Evolutionary conservation across 2,329 filamentous ascomycete species (phyloP).

Genomic region (Penicillium sclerotigenum): DNA sequence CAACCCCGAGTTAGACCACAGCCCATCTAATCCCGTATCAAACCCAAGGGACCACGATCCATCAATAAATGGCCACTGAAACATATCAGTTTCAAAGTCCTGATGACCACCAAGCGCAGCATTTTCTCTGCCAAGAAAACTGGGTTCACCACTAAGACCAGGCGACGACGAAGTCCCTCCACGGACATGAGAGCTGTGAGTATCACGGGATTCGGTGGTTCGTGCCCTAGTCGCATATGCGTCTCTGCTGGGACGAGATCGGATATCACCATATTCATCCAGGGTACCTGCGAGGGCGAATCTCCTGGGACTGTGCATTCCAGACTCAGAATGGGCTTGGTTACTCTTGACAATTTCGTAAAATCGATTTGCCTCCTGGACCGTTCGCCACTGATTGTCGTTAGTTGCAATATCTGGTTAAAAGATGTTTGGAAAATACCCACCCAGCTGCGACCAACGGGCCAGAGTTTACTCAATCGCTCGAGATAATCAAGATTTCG

Average conservation of each 20-base stretch:
- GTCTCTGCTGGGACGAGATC: slow-evolving; percentile 28
- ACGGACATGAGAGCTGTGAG: slow-evolving; percentile 5
- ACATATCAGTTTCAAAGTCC: slow-evolving; percentile 36
- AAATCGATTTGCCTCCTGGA: slow-evolving; percentile 37
- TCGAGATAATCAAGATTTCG: slow-evolving; percentile 35
- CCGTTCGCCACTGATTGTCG: slow-evolving; percentile 31
- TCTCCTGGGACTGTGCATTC: slow-evolving; percentile 27
- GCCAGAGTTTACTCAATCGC: slow-evolving; percentile 33
- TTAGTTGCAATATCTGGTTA: not conserved
- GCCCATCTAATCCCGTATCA: slow-evolving; percentile 31
- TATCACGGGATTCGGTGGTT: slow-evolving; percentile 11
- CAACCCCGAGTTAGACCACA: slow-evolving; percentile 27
- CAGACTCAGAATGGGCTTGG: slow-evolving; percentile 20
- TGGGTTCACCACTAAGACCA: slow-evolving; percentile 2
- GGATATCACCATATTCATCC: slow-evolving; percentile 40
- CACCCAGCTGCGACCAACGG: slow-evolving; percentile 37
- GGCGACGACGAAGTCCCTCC: slow-evolving; percentile 5
- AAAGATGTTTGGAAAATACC: not conserved
- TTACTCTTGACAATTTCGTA: slow-evolving; percentile 33
- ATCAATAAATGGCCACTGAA: slow-evolving; percentile 40
- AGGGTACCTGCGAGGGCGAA: slow-evolving; percentile 33
- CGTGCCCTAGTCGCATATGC: slow-evolving; percentile 11
- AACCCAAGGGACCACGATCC: slow-evolving; percentile 37
- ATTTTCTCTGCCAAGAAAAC: slow-evolving; percentile 7
- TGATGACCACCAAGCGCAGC: slow-evolving; percentile 11